phyloP scores from a whole-genome alignment of 2,329 filamentous ascomycete genomes.

The Colletotrichum lupini region DNA sequence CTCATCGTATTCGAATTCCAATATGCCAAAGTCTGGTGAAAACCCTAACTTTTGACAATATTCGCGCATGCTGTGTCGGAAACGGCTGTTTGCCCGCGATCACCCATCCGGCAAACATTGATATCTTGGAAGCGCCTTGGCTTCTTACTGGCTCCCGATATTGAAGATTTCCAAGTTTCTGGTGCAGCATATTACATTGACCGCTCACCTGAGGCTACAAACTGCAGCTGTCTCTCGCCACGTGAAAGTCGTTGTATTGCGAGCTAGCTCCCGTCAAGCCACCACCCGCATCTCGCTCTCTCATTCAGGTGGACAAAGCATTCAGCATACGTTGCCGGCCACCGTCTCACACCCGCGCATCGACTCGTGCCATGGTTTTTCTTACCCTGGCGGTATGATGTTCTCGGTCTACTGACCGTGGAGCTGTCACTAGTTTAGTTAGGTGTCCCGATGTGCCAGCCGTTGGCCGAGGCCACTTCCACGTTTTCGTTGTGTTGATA shows the following conservation, averaged over 20 bases:
- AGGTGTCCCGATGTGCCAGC: conserved; percentile 9
- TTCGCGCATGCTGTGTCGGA: neutral
- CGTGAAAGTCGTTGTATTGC: neutral
- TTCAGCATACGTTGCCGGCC: conserved; percentile 17
- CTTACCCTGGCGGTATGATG: neutral
- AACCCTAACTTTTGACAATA: too few relatives aligned
- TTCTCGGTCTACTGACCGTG: conserved; percentile 21
- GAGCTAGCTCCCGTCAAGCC: conserved; percentile 1
- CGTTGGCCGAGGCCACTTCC: conserved; percentile 5
- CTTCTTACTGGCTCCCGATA: neutral
- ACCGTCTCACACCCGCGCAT: conserved; percentile 9
- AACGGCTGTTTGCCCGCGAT: neutral
- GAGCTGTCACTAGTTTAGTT: conserved; percentile 16
- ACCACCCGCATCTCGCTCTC: neutral
- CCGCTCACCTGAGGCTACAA: neutral
- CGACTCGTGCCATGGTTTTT: neutral
- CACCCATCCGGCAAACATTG: neutral
- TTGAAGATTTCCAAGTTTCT: neutral
- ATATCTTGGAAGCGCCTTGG: neutral
- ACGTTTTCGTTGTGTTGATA: conserved; percentile 14
- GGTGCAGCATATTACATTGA: neutral
- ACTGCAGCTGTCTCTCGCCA: neutral
- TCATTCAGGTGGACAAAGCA: conserved; percentile 25
- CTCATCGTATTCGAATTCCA: too few relatives aligned
- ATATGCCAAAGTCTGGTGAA: too few relatives aligned